Evolutionary conservation across 1,284 basidiomycete species (phyloP).

Genomic region (Meira miltonrushii): DNA sequence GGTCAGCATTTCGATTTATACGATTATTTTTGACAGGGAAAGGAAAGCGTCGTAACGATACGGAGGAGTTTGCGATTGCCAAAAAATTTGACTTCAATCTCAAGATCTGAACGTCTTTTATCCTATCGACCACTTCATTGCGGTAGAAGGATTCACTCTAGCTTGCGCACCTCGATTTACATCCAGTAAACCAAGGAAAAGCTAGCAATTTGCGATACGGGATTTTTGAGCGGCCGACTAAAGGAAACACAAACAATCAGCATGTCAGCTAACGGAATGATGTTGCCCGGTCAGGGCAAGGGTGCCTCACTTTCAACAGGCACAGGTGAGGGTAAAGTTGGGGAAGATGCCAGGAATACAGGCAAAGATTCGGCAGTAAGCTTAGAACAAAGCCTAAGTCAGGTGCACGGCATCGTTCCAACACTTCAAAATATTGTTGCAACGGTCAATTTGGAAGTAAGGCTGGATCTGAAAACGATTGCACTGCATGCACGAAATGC

Average conservation of each 20-base stretch:
- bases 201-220: too few species aligned
- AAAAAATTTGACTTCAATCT: too few species aligned
- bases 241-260: too few species aligned
- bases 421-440: conserved; percentile 80
- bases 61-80: too few species aligned
- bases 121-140: background rate
- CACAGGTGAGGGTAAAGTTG: conserved; percentile 15
- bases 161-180: background rate
- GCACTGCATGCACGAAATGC: conserved; percentile 96
- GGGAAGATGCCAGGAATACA: conserved; percentile 20
- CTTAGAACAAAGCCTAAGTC: conserved; percentile 40
- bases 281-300: conserved; percentile 4
- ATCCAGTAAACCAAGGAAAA: too few species aligned
- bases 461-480: conserved; percentile 96
- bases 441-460: conserved; percentile 95
- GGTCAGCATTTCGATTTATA: too few species aligned
- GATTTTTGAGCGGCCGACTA: too few species aligned
- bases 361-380: conserved; percentile 16
- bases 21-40: too few species aligned
- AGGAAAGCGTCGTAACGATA: too few species aligned
- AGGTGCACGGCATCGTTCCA: conserved; percentile 53
- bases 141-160: background rate
- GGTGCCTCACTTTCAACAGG: background rate
- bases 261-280: conserved; percentile 2
- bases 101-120: too few species aligned